Percentiles rank a stretch among this genome's conserved stretches.
Conservation (phyloP, 345 rosid species). For the Eucalyptus caleyi region DNA sequence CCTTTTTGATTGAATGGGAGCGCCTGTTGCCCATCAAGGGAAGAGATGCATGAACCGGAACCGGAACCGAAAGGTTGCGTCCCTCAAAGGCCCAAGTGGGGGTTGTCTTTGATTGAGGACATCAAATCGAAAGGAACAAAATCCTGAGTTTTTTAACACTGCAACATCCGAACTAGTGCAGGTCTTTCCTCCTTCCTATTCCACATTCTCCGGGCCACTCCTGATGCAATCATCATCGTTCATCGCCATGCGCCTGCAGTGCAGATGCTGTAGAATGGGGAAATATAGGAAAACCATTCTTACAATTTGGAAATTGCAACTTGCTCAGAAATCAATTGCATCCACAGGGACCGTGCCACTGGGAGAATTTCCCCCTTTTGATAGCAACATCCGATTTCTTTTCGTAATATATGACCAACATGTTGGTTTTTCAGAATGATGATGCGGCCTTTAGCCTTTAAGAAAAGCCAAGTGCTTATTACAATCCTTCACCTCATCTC, state of each 20-base stretch:
- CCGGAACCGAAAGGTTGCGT: background rate
- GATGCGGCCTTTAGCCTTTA: background rate
- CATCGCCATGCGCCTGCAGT: background rate
- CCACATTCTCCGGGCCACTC: background rate
- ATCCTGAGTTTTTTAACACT: background rate
- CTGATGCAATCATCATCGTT: background rate
- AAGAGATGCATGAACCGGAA: background rate
- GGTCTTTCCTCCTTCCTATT: background rate
- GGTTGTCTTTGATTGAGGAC: background rate
- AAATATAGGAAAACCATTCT: background rate
- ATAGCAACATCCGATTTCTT: background rate
- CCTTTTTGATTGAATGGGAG: background rate
- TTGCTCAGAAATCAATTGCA: background rate
- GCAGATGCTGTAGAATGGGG: background rate
- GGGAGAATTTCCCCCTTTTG: background rate
- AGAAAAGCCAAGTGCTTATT: background rate
- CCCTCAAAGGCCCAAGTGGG: background rate
- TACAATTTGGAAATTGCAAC: background rate
- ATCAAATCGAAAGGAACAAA: background rate
- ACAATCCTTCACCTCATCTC: background rate
- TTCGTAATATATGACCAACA: background rate
- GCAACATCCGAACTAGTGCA: background rate
- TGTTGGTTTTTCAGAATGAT: background rate
- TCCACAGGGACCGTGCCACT: background rate
- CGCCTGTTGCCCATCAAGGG: background rate